A percentile compares a stretch with the other conserved stretches of the same genome.
Evolutionary conservation across 2,329 filamentous ascomycete genomes (phyloP).

Genomic region (Penicillium sp.): DNA sequence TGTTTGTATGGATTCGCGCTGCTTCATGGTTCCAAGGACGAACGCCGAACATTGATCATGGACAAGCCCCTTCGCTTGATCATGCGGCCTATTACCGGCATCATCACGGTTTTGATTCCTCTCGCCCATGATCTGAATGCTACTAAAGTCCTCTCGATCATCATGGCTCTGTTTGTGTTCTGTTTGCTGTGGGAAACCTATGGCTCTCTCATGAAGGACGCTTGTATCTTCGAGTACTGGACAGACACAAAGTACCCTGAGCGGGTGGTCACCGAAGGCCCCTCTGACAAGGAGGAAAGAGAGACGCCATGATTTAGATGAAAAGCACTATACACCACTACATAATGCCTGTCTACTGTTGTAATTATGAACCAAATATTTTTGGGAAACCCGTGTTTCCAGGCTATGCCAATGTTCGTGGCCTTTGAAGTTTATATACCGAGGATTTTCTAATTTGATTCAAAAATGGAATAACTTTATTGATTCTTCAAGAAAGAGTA

Average conservation of each 20-base stretch:
- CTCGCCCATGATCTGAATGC: conserved; percentile 28
- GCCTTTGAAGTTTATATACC: too few species aligned
- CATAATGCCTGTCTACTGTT: neutral
- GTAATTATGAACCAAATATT: too few species aligned
- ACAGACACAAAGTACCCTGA: conserved; percentile 30
- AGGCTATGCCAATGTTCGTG: too few species aligned
- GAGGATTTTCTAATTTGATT: too few species aligned
- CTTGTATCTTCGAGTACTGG: conserved; percentile 31
- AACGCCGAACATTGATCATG: conserved; percentile 31
- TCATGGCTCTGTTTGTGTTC: conserved; percentile 47
- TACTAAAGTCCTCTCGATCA: conserved; percentile 42
- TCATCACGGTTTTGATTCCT: conserved; percentile 40
- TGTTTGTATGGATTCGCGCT: conserved; percentile 41
- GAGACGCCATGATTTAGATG: neutral
- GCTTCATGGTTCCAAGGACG: conserved; percentile 43
- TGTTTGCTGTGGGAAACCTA: conserved; percentile 48
- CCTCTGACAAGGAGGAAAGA: neutral
- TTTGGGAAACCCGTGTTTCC: too few species aligned
- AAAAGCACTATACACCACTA: neutral
- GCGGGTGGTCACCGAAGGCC: neutral
- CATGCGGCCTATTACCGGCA: conserved; percentile 35
- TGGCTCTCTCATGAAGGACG: conserved; percentile 23
- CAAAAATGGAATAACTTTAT: too few species aligned
- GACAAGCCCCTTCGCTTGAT: conserved; percentile 28
- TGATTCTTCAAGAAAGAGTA: neutral